Base-by-base conservation (phyloP, 2,329 filamentous ascomycete genomes). In the Drechslera avenae region DNA sequence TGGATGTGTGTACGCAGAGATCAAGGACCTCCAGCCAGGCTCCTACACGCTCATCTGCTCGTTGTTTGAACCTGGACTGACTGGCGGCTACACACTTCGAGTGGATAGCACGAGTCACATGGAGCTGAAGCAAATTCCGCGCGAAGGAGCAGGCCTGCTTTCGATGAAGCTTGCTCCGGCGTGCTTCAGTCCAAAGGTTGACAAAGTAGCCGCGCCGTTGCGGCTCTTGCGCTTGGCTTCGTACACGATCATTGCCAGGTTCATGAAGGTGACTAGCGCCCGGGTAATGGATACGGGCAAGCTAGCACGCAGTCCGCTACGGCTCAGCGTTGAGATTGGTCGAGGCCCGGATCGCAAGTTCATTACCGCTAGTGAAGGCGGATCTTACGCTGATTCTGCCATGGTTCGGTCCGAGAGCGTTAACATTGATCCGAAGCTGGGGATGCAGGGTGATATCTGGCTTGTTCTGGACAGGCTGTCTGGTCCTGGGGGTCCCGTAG, bases 1-100 rank as follows among this genome's bases (percentile, higher is more conserved):
- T 21, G 88, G 89, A 21, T 90, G 88, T 68, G 89, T 89, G 3
- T 78, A 91, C 26, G 86, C 88, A 2, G 83, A 89, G 55, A 76
- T 83, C 5, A 60, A 72, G 64, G 66, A 77, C 16, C 76, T 96
- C 14, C 84, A 86, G 32, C 76, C 84, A 1, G 93, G 93, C 0
- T 80, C 80, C 0, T 99, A 97, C 72, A 97, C 90, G 0, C 81
- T 96, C 48, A 88, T 97, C 5, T 93, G 89, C 69, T 96, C 91
- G 2, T 96, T 93, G 0, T 97, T 95, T 70, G 91, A 96, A 56
- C 82, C 87, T 0, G 88, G 87, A 7, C 90, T 95, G 66, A 78
- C 84, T 1, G 89, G 88, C 3, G 80, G 81, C 40, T 97, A 95
- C 66, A 84, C 81, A 0, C 79, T 99, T 7, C 84, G 86, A 49